phyloP scores from a whole-genome alignment of 1,284 basidiomycete species.

The Agaricales sp. region DNA sequence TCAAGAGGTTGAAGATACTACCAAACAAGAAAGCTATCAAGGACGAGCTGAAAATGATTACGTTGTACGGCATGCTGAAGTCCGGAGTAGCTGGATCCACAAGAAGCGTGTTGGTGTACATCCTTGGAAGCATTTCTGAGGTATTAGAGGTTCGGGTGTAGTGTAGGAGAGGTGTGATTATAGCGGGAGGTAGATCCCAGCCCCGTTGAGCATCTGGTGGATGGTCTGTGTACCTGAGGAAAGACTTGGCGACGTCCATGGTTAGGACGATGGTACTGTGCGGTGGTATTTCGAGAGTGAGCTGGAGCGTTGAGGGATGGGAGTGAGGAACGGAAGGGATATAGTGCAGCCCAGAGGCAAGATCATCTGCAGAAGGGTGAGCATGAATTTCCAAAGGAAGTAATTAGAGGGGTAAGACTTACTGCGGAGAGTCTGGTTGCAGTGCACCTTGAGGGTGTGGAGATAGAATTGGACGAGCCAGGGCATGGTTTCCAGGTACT shows the following conservation, averaged over 20 bases:
- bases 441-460: constrained; percentile 57
- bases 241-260: constrained; percentile 77
- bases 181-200: constrained; percentile 83
- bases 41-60: constrained; percentile 92
- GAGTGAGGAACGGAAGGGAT: constrained; percentile 58
- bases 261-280: constrained; percentile 51
- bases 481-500: constrained; percentile 89
- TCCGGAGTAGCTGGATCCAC: constrained; percentile 93
- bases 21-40: constrained; percentile 92
- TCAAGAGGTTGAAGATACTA: constrained; percentile 80
- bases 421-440: constrained; percentile 35
- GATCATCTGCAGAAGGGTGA: constrained; percentile 35
- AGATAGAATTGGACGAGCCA: constrained; percentile 88
- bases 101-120: constrained; percentile 78
- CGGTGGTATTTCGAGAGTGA: constrained; percentile 62
- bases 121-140: constrained; percentile 21
- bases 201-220: constrained; percentile 93
- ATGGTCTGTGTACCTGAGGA: constrained; percentile 92
- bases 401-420: constrained; percentile 15
- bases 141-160: constrained; percentile 9
- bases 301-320: constrained; percentile 69
- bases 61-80: constrained; percentile 99
- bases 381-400: constrained; percentile 7
- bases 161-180: constrained; percentile 43
- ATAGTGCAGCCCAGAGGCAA: constrained; percentile 56